Base-by-base conservation (phyloP, 345 rosid species). In the Populus davidiana region DNA sequence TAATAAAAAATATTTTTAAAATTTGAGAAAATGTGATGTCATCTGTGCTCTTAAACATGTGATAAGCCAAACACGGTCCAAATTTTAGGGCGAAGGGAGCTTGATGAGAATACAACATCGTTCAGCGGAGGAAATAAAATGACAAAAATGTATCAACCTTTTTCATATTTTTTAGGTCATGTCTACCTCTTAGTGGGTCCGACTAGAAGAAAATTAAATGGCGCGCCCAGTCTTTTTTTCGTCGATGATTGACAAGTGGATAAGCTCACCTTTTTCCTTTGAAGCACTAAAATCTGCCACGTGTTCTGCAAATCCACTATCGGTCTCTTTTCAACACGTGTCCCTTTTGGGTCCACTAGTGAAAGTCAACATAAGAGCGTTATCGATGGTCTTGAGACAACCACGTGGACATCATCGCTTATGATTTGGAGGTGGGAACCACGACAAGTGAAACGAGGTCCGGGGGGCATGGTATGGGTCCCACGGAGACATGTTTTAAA, bases 1-100 rank as follows among this genome's bases (percentile, higher is more conserved):
- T 27, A 27, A 1, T 1, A 27, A 27, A 27, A 27, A 27, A 27
- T 1, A 27, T 27, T 27, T 27, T 27, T 27, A 27, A 27, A 27
- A 27, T 27, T 27, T 0, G 1, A 27, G 1, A 1, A 1, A 27
- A 27, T 27, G 27, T 27, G 27, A 1, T 27, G 1, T 27, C 27
- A 27, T 0, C 1, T 1, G 1, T 27, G 1, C 1, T 27, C 0
- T 1, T 1, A 27, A 1, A 27, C 1, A 27, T 27, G 27, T 27
- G 27, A 1, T 27, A 27, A 27, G 31, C 4, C 35, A 4, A 33
- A 33, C 35, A 4, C 0, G 0, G 1, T 5, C 36, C 5, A 33
- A 4, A 33, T 33, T 33, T 33, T 33, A 33, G 36, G 36, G 36
- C 1, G 36, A 0, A 33, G 36, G 0, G 1, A 33, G 36, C 5